Evolutionary conservation across 2,329 filamentous ascomycete species (phyloP).

Genomic region (Pleomassaria siparia): DNA sequence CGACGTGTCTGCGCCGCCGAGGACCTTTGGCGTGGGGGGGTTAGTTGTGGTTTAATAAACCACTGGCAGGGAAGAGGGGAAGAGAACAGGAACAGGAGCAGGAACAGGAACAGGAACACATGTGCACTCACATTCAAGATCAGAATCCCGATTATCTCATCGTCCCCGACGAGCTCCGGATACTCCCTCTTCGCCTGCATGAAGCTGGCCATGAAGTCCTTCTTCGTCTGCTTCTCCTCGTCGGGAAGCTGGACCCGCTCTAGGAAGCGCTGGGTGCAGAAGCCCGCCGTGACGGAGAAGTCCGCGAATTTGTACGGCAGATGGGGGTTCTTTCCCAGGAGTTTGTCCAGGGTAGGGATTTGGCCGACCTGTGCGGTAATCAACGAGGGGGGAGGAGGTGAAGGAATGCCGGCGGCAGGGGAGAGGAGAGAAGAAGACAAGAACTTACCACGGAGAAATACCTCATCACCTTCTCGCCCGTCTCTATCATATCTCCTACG

Average conservation of each 20-base stretch:
- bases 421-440: not conserved
- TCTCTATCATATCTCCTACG: slow-evolving; percentile 33
- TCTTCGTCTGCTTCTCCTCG: slow-evolving; percentile 11
- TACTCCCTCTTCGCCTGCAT: slow-evolving; percentile 15
- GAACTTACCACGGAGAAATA: slow-evolving; percentile 22
- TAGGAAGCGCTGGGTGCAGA: slow-evolving; percentile 20
- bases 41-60: not conserved
- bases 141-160: slow-evolving; percentile 35
- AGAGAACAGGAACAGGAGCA: too few relatives aligned
- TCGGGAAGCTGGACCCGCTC: slow-evolving; percentile 15
- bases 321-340: slow-evolving; percentile 22
- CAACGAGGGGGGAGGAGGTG: not conserved
- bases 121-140: slow-evolving; percentile 30
- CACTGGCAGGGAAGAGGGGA: not conserved
- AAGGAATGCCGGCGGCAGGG: not conserved
- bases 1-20: slow-evolving; percentile 35
- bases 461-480: slow-evolving; percentile 16
- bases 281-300: slow-evolving; percentile 18
- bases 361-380: slow-evolving; percentile 24
- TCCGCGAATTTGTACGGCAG: slow-evolving; percentile 16
- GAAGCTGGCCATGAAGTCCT: slow-evolving; percentile 23
- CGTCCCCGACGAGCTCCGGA: slow-evolving; percentile 27
- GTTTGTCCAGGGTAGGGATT: slow-evolving; percentile 29
- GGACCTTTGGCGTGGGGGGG: slow-evolving; percentile 21
- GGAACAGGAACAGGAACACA: not conserved